Conservation (phyloP, 2,329 filamentous ascomycete species). For the Aureobasidium sp. region DNA sequence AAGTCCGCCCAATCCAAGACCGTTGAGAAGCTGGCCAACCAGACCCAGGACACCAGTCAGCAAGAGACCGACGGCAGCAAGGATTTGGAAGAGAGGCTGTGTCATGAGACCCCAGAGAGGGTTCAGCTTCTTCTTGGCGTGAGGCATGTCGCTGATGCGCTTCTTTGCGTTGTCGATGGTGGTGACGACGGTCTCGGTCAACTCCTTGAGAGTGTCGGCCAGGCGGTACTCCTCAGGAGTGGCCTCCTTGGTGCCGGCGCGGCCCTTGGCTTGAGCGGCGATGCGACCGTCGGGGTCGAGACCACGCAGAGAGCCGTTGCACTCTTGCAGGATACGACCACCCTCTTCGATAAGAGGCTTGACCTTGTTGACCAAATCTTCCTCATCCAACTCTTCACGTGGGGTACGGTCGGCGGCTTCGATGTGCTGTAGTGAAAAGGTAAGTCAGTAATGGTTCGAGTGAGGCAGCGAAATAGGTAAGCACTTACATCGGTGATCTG, state of each 20-base stretch:
- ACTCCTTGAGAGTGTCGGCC: slow-evolving; percentile 76
- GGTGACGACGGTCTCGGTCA: slow-evolving; percentile 70
- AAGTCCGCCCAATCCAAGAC: slow-evolving; percentile 72
- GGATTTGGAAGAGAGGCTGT: slow-evolving; percentile 86
- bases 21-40: slow-evolving; percentile 70
- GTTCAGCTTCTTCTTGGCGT: slow-evolving; percentile 91
- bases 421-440: slow-evolving; percentile 48
- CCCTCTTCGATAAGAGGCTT: slow-evolving; percentile 85
- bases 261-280: slow-evolving; percentile 74
- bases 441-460: slow-evolving; percentile 21
- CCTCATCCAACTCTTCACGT: slow-evolving; percentile 83
- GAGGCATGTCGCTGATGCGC: slow-evolving; percentile 83
- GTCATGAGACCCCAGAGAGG: slow-evolving; percentile 76
- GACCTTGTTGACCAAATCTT: slow-evolving; percentile 76
- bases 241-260: slow-evolving; percentile 64
- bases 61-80: slow-evolving; percentile 77
- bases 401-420: slow-evolving; percentile 71
- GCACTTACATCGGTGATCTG: slow-evolving; percentile 66
- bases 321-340: slow-evolving; percentile 70
- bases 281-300: slow-evolving; percentile 86
- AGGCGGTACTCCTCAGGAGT: slow-evolving; percentile 77
- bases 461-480: not conserved
- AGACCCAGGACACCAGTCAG: slow-evolving; percentile 76
- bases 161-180: slow-evolving; percentile 83
- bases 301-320: slow-evolving; percentile 77